Conservation (phyloP, 2,329 filamentous ascomycete species). For the Diaporthe amygdali region DNA sequence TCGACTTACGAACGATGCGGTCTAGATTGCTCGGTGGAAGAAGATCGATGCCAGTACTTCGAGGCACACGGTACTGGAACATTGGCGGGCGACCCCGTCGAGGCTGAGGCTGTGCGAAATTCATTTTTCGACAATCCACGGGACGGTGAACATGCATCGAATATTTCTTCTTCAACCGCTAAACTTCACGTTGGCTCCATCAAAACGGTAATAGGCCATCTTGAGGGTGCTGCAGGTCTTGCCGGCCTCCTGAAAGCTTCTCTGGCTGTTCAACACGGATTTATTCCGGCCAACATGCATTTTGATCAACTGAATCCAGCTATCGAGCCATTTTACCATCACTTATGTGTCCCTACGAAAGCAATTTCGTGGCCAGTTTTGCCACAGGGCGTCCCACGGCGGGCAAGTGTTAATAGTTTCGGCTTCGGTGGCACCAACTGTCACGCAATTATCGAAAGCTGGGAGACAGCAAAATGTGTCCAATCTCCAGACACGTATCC, state of each 20-base stretch:
- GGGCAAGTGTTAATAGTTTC: slow-evolving; percentile 40
- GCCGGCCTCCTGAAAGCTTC: slow-evolving; percentile 44
- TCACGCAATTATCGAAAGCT: neutral
- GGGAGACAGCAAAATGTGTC: slow-evolving; percentile 39
- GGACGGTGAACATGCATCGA: neutral
- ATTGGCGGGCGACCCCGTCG: slow-evolving; percentile 30
- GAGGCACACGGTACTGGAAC: slow-evolving; percentile 33
- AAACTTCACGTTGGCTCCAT: slow-evolving; percentile 38
- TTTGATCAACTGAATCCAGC: slow-evolving; percentile 40
- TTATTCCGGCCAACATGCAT: slow-evolving; percentile 41
- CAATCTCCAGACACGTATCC: too few species aligned
- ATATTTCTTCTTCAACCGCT: neutral
- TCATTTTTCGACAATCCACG: slow-evolving; percentile 32
- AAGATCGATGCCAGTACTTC: slow-evolving; percentile 34
- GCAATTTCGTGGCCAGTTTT: neutral
- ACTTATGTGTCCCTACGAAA: slow-evolving; percentile 21
- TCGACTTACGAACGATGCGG: slow-evolving; percentile 45
- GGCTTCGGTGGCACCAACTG: slow-evolving; percentile 35
- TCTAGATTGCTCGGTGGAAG: slow-evolving; percentile 34
- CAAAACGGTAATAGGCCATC: slow-evolving; percentile 45
- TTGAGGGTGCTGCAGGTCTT: slow-evolving; percentile 47
- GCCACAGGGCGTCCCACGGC: slow-evolving; percentile 14
- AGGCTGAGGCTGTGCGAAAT: slow-evolving; percentile 38
- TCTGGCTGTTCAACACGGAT: slow-evolving; percentile 39
- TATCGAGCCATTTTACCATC: slow-evolving; percentile 36